phyloP scores from a whole-genome alignment of 305 asterid genomes.

The Lippia alba region DNA sequence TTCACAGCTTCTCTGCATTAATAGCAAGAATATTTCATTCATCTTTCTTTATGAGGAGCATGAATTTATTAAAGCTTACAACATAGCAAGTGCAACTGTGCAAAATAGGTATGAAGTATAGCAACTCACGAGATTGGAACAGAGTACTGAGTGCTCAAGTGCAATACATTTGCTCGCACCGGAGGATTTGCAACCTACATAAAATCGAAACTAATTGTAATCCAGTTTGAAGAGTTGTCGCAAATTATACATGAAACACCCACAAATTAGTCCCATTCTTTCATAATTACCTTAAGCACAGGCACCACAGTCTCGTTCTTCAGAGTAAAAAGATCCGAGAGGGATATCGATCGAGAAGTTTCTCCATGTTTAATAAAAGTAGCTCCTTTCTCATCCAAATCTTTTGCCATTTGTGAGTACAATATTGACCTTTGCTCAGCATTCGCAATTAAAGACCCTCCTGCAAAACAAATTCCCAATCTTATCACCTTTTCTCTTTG shows the following conservation, averaged over 20 bases:
- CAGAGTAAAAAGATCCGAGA: constrained; percentile 78
- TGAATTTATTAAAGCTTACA: neutral
- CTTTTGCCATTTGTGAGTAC: constrained; percentile 75
- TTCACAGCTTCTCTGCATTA: constrained; percentile 75
- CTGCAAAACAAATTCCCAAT: constrained; percentile 15
- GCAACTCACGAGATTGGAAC: constrained; percentile 80
- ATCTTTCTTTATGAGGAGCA: neutral
- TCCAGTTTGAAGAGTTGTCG: constrained; percentile 17
- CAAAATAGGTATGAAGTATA: constrained; percentile 21
- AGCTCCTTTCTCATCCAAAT: constrained; percentile 85
- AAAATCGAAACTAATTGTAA: constrained; percentile 31
- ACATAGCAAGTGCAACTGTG: neutral
- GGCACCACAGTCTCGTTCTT: constrained; percentile 73
- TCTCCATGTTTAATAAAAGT: constrained; percentile 79
- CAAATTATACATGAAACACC: neutral
- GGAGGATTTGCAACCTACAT: constrained; percentile 85
- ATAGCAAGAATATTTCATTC: constrained; percentile 27
- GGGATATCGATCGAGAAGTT: constrained; percentile 87
- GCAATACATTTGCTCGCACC: constrained; percentile 88
- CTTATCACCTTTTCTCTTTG: neutral
- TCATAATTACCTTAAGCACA: constrained; percentile 63
- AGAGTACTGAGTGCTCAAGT: constrained; percentile 71
- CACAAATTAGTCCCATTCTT: constrained; percentile 3
- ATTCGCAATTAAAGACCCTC: constrained; percentile 54
- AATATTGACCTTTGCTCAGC: constrained; percentile 69